phyloP scores from a whole-genome alignment of 805 yeast genomes.

The Pichia membranifaciens region DNA sequence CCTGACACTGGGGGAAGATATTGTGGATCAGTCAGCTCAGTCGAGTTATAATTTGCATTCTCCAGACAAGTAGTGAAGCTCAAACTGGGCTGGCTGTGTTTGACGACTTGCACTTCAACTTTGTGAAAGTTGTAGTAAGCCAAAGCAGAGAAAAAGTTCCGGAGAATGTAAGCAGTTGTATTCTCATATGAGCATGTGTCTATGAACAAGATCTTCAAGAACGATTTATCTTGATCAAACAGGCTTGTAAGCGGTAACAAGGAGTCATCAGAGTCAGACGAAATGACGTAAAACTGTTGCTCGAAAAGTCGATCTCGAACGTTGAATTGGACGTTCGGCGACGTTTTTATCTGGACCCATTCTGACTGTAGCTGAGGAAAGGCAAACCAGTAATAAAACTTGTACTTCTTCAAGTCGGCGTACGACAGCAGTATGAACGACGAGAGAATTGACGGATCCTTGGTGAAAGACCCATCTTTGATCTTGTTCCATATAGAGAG shows the following conservation, averaged over 20 bases:
- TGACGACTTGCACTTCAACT: constrained; percentile 36
- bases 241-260: constrained; percentile 13
- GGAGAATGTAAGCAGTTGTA: constrained; percentile 20
- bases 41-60: constrained; percentile 10
- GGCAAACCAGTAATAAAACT: constrained; percentile 85
- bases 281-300: constrained; percentile 18
- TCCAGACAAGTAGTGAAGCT: constrained; percentile 25
- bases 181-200: constrained; percentile 23
- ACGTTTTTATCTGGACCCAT: constrained; percentile 35
- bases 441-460: constrained; percentile 37
- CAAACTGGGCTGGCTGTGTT: constrained; percentile 23
- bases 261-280: constrained; percentile 1
- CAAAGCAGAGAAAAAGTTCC: constrained; percentile 26
- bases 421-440: constrained; percentile 55
- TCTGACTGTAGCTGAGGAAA: constrained; percentile 57
- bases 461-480: constrained; percentile 29
- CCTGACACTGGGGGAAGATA: constrained; percentile 48
- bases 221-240: constrained; percentile 5
- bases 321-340: background rate
- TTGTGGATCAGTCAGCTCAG: background rate
- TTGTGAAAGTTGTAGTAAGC: constrained; percentile 29
- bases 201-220: constrained; percentile 19
- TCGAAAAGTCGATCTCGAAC: background rate
- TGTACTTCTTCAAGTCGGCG: constrained; percentile 85
- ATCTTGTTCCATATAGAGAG: constrained; percentile 24